Base-by-base conservation (phyloP, 2,329 filamentous ascomycete genomes). In the Curvularia lunata region DNA sequence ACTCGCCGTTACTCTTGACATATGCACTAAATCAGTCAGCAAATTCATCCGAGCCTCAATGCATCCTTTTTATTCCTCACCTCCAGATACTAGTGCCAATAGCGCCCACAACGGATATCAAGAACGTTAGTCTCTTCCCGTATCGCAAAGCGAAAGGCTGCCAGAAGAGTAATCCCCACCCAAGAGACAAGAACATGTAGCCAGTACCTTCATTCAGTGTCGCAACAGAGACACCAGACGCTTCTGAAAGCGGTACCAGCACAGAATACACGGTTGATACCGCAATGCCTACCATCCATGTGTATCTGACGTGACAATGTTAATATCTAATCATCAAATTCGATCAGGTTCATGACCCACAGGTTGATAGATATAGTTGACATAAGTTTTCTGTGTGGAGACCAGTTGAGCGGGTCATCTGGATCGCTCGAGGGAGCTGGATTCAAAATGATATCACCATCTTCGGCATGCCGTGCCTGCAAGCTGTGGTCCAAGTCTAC, bases 141-240 rank as follows among this genome's bases (percentile, higher is more conserved):
- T 82, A 84, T 47, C 80, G 79, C 18, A 84, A 67, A 0, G 83
- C 83, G 28, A 85, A 65, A 2, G 83, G 82, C 62, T 85, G 83
- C 79, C 80, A 84, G 41, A 85, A 72, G 2, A 85, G 67, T 60
- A 79, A 79, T 0, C 81, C 82, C 81, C 81, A 84, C 3, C 82
- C 81, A 23, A 83, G 78, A 13, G 81, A 75, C 28, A 84, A 66
- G 61, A 84, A 84, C 81, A 83, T 82, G 49, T 81, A 79, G 2
- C 83, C 83, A 12, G 79, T 84, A 7, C 82, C 83, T 48, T 79
- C 75, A 57, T 82, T 82, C 18, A 84, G 67, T 34, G 80, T 74
- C 4, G 69, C 72, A 1, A 82, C 66, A 0, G 78, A 79, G 34
- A 85, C 70, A 4, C 78, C 80, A 0, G 80, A 82, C n/a, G 80